Evolutionary conservation across 2,329 filamentous ascomycete species (phyloP), one percentile per base, ranked within the genome.

Genomic region (Penicillium sp.): DNA sequence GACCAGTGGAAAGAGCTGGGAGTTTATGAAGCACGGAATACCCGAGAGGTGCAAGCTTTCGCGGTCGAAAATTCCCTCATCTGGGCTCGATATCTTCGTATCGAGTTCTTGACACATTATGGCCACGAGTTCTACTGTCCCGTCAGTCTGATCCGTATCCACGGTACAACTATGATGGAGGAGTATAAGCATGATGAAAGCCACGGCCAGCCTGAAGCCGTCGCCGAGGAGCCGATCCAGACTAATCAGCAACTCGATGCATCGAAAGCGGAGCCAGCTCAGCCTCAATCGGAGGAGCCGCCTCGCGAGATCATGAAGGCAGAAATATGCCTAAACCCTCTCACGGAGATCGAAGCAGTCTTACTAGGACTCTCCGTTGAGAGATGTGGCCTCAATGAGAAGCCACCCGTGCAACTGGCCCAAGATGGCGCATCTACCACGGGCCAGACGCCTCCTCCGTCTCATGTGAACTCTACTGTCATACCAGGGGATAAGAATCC

Each of bases 71-170:
- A 97, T 63, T 92, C 94, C 1, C 85, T 94, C 55, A 97, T 97
- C 41, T 99, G 91, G 89, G 92, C 94, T 36, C 86, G 93, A 58
- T 99, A 97, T 73, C 74, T 99, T 34, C 85, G 91, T 20, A 85
- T 99, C 52, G 94, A 99, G 68, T 94, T 97, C 58, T 71, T 97
- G 42, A 91, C 86, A 4, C 93, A 99, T 69, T 99, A 93, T 69
- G 94, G 94, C 7, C 96, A 92, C 62, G 94, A 99, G 69, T 99
- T 90, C 69, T 99, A 96, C 69, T 99, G 94, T 66, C 94, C 94
- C 0, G 78, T 99, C 13, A 97, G 93, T 54, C 75, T 99, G 15
- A 78, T 99, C 46, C 85, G 94, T 48, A 89, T 99, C 4, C 94
- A 99, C 72, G 94, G 94, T 6, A 96, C 86, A 17, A 88, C 93